phyloP scores from a whole-genome alignment of 805 yeast species.

The Sugiyamaella qingdaonensis region DNA sequence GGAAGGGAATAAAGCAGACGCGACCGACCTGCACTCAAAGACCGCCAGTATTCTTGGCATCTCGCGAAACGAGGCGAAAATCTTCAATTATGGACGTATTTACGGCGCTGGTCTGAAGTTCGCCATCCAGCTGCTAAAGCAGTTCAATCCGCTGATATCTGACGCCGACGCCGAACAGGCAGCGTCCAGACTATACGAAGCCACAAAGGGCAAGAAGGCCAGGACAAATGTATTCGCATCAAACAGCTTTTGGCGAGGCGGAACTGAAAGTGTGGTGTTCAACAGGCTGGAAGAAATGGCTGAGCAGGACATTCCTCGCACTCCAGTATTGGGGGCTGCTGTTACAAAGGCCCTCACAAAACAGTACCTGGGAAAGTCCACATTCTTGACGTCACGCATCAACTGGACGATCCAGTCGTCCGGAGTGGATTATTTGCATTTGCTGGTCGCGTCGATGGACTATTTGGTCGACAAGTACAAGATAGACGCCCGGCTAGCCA shows the following conservation, averaged over 20 bases:
- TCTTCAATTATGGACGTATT: constrained; percentile 93
- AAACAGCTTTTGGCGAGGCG: constrained; percentile 56
- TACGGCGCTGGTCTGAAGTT: constrained; percentile 96
- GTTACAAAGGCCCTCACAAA: constrained; percentile 79
- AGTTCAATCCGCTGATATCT: constrained; percentile 67
- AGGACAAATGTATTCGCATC: constrained; percentile 29
- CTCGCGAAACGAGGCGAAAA: constrained; percentile 85
- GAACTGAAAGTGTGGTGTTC: constrained; percentile 89
- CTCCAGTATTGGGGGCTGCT: constrained; percentile 92
- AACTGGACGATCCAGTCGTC: constrained; percentile 99
- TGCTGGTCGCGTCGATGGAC: constrained; percentile 82
- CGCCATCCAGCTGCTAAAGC: constrained; percentile 78
- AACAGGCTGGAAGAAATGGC: constrained; percentile 87
- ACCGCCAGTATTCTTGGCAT: constrained; percentile 89
- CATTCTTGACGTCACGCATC: constrained; percentile 79
- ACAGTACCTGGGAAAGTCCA: constrained; percentile 54
- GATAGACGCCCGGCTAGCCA: constrained; percentile 69
- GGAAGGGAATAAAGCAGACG: constrained; percentile 88
- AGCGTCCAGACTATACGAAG: constrained; percentile 65
- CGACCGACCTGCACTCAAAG: constrained; percentile 92
- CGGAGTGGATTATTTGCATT: constrained; percentile 93
- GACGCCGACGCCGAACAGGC: constrained; percentile 61
- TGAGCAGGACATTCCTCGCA: constrained; percentile 68
- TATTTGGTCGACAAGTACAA: constrained; percentile 61
- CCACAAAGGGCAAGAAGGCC: constrained; percentile 71